Conservation (phyloP, 2,329 filamentous ascomycete genomes). For the Colletotrichum spaethianum region DNA sequence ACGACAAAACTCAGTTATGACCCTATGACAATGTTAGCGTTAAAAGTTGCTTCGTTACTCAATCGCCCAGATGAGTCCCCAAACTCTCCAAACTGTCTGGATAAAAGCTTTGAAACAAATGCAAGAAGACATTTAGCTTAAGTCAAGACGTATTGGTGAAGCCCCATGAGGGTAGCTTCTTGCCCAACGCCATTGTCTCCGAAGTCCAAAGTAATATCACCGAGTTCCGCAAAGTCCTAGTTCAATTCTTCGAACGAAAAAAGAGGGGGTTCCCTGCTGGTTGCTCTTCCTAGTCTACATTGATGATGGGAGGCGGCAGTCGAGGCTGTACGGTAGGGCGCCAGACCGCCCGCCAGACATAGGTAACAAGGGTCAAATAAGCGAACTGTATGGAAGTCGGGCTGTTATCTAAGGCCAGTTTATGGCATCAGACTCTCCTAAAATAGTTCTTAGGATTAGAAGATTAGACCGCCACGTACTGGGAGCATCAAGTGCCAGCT, state of each 20-base stretch:
- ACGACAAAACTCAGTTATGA: neutral
- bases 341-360: neutral
- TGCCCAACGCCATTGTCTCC: neutral
- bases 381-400: neutral
- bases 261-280: neutral
- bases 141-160: neutral
- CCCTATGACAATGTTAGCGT: neutral
- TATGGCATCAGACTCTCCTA: neutral
- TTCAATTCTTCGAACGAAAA: neutral
- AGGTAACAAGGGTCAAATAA: neutral
- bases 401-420: neutral
- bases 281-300: neutral
- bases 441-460: neutral
- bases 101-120: neutral
- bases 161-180: conserved; percentile 1
- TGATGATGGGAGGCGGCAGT: neutral
- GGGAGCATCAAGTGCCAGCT: neutral
- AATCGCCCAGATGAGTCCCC: neutral
- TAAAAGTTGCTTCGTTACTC: neutral
- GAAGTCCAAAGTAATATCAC: neutral
- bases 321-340: neutral
- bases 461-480: neutral
- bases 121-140: neutral
- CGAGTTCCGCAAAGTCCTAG: neutral
- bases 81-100: neutral